These are phyloP conservation scores for Glonium stellatum DNA, from an alignment of 495 filamentous ascomycete species.

Conservation along the genomic window DNA sequence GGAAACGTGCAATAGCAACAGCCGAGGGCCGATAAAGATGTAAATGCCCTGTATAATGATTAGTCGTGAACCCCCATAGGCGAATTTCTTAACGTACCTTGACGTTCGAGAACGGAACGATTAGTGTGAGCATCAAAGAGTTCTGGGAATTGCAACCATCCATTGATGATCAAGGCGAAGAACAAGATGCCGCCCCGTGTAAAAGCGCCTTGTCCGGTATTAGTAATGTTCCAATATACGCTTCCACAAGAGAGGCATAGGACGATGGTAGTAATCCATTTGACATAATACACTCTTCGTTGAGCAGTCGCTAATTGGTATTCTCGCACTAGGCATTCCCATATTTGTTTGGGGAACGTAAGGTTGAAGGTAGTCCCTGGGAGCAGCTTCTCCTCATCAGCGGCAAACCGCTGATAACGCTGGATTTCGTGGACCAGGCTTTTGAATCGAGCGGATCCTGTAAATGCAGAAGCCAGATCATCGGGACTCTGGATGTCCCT, in stretches of 20 bases:
- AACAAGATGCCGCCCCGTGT: conserved; percentile 57
- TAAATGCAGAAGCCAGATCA: not conserved
- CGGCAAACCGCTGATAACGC: not conserved
- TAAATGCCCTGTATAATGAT: conserved; percentile 70
- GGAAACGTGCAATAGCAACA: conserved; percentile 64
- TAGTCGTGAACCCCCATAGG: conserved; percentile 37
- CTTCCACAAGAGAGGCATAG: conserved; percentile 58
- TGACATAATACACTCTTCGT: not conserved
- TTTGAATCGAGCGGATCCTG: not conserved
- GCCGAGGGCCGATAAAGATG: conserved; percentile 76
- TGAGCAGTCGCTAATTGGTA: not conserved
- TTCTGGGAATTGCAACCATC: conserved; percentile 67
- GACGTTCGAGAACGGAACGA: conserved; percentile 41
- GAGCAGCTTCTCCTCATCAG: not conserved
- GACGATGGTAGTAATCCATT: conserved; percentile 1
- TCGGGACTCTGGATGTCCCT: not conserved
- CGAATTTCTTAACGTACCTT: conserved; percentile 24
- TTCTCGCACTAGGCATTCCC: not conserved
- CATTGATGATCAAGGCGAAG: conserved; percentile 70
- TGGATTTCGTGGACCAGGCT: not conserved
- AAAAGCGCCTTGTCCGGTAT: conserved; percentile 49
- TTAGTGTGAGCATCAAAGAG: conserved; percentile 58
- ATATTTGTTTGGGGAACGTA: not conserved
- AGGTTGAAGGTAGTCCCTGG: not conserved
- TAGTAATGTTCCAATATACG: conserved; percentile 62